Conservation (phyloP, 2,329 filamentous ascomycete species). For the Leptographium radiaticola region DNA sequence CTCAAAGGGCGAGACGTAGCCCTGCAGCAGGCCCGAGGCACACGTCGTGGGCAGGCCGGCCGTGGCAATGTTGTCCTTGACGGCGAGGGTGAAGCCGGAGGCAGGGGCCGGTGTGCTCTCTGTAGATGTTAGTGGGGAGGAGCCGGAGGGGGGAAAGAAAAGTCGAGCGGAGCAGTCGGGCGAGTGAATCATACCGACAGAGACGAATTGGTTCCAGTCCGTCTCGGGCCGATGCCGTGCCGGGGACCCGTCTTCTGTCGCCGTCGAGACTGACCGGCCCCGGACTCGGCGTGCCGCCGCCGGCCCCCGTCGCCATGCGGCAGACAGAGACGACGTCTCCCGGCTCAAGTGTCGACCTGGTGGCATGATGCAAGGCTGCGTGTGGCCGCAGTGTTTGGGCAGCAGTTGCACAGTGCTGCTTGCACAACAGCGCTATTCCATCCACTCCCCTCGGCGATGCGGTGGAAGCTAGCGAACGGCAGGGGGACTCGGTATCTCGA, state of each 20-base stretch:
- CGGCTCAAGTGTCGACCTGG: background rate
- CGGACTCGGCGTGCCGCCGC: too few relatives aligned
- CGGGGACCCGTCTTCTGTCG: background rate
- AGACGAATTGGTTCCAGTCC: constrained; percentile 13
- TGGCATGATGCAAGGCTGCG: background rate
- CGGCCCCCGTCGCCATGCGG: background rate
- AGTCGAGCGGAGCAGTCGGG: too few relatives aligned
- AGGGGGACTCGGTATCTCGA: too few relatives aligned
- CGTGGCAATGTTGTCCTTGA: constrained; percentile 69
- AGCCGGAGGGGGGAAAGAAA: background rate
- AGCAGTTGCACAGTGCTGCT: too few relatives aligned
- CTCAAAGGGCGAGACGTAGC: constrained; percentile 62
- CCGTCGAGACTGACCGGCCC: background rate
- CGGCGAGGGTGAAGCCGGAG: constrained; percentile 33
- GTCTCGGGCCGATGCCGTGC: background rate
- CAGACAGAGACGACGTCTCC: background rate
- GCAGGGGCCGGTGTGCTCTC: background rate
- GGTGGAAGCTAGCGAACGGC: too few relatives aligned
- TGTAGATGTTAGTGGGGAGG: background rate
- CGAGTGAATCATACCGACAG: background rate
- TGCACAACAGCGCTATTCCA: too few relatives aligned
- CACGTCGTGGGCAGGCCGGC: constrained; percentile 55
- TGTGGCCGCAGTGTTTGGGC: too few relatives aligned
- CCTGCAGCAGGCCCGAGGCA: constrained; percentile 57
- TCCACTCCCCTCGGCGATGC: too few relatives aligned